Evolutionary conservation across 176 grass and related monocot genomes (phyloP), one percentile per base, ranked within the genome.

Genomic region (Raddia distichophylla): DNA sequence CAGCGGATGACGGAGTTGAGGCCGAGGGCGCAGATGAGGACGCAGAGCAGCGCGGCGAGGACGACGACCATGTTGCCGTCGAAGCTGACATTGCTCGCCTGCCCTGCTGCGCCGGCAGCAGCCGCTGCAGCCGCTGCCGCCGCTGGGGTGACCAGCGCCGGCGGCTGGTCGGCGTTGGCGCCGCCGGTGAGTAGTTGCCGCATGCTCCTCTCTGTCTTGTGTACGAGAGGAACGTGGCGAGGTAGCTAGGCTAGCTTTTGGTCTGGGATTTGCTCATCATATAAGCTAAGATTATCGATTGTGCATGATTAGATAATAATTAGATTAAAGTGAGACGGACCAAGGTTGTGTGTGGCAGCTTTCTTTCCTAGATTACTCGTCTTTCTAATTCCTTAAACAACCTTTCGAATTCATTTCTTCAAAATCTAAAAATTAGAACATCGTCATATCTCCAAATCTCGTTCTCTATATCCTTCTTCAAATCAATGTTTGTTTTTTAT

Each of bases 1-100:
- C 85, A 95, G 52, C 86, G 82, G 64, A 88, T n/a, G 75, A 96
- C 79, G 43, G 93, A 92, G 80, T 86, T 91, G 73, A 91, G 53
- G 55, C 86, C 89, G 22, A 93, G 84, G 2, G 89, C 89, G 66
- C 74, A 91, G 75, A 93, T 69, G 64, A 97, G 80, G 14, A 88
- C 75, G 54, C 91, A 97, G 12, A 91, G 86, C 56, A 97, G 82
- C 63, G 84, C 91, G 3, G 94, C 94, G 12, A 97, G 89, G 69
- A 97, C 75, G 86, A 97, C 68, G 10, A 93, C 86, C 84, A 90
- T 90, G 84, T 79, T 91, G n/a, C 84, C 72, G 40, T 91, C 84
- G 60, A 97, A 86, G 64, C 78, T 80, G 1, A 48, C 70, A 62
- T 82, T 64, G 12, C 60, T 34, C 6, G 22, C 22, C 75, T 40